Conservation (phyloP, 176 grass and related monocot genomes). For the Melocanna baccifera region DNA sequence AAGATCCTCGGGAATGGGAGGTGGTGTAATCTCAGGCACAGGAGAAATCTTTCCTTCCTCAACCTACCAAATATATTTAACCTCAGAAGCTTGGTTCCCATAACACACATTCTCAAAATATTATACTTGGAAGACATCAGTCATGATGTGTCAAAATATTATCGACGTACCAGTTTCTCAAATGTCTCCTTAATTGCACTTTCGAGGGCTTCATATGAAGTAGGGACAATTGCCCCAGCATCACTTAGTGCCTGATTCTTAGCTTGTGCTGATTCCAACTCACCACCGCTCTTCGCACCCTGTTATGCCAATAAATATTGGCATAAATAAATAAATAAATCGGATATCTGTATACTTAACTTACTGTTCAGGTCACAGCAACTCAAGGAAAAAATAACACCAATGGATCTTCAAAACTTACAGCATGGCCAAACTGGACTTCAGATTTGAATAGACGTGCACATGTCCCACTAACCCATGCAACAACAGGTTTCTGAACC, state of each 20-base stretch:
- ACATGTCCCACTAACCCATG: constrained; percentile 98
- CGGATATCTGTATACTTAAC: neutral
- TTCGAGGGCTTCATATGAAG: constrained; percentile 97
- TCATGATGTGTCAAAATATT: neutral
- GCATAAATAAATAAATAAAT: constrained; percentile 32
- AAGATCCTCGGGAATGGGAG: constrained; percentile 90
- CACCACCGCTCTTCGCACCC: constrained; percentile 96
- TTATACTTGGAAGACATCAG: neutral
- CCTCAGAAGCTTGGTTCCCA: neutral
- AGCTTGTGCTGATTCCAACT: constrained; percentile 95
- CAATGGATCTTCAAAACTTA: constrained; percentile 43
- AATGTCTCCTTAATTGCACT: constrained; percentile 79
- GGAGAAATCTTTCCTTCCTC: constrained; percentile 89
- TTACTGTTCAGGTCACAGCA: constrained; percentile 28
- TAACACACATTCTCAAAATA: neutral
- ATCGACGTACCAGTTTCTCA: constrained; percentile 68
- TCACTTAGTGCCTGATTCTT: constrained; percentile 92
- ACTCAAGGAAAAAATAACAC: neutral
- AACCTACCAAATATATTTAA: constrained; percentile 46
- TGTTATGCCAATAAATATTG: constrained; percentile 41
- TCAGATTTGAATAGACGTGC: constrained; percentile 93
- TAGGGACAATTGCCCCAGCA: constrained; percentile 90
- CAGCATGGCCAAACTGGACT: constrained; percentile 98
- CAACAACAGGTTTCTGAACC: constrained; percentile 96
- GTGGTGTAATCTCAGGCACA: constrained; percentile 80